Conservation (phyloP, 768 basidiomycete species). For the Collybiopsis luxurians region DNA sequence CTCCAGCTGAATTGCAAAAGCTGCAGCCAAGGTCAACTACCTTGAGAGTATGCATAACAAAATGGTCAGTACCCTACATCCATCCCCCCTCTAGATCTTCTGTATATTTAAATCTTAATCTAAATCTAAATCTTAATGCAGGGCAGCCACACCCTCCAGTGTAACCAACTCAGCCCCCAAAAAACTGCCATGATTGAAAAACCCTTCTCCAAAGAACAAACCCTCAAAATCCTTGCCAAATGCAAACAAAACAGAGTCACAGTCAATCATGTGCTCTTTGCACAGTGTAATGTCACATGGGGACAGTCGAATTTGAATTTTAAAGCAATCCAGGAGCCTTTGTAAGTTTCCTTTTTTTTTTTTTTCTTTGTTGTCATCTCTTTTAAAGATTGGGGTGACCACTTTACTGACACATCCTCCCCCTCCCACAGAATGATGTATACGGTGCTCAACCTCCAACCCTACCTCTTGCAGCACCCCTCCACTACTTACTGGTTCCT, state of each 20-base stretch:
- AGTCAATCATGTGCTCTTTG: constrained; percentile 58
- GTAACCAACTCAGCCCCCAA: constrained; percentile 31
- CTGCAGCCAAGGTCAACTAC: constrained; percentile 49
- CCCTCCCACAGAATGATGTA: constrained; percentile 52
- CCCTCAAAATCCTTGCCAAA: constrained; percentile 46
- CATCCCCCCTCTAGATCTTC: not conserved
- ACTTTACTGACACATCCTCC: too few species aligned
- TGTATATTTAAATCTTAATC: not conserved
- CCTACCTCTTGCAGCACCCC: constrained; percentile 35
- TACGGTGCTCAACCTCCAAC: constrained; percentile 64
- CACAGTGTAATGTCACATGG: constrained; percentile 60
- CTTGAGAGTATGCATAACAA: constrained; percentile 30
- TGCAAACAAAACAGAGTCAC: constrained; percentile 63
- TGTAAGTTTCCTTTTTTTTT: constrained; percentile 11
- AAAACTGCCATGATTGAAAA: constrained; percentile 29
- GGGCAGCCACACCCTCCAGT: constrained; percentile 58
- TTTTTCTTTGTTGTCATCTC: too few species aligned
- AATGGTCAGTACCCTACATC: too few species aligned
- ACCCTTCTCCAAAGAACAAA: constrained; percentile 24
- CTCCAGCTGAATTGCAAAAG: constrained; percentile 20
- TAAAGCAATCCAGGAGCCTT: constrained; percentile 23
- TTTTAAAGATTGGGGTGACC: too few species aligned
- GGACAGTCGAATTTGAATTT: constrained; percentile 24
- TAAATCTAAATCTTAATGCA: constrained; percentile 10
- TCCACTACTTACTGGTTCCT: constrained; percentile 58